Base-by-base conservation (phyloP, 768 basidiomycete species). In the Russula lepida region DNA sequence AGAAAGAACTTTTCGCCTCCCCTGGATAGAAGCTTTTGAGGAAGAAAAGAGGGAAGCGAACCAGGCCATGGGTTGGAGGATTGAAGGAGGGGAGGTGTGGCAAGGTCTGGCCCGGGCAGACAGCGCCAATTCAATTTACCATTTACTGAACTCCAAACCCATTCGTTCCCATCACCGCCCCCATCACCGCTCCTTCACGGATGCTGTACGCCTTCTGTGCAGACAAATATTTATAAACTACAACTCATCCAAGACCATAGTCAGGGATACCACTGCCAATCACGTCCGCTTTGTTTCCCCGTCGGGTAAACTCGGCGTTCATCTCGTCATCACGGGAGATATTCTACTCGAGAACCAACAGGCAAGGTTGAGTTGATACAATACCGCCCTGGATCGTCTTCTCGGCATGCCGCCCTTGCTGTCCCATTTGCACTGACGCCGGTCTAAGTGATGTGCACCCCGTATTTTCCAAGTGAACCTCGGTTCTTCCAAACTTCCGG, bases 11-110 rank as follows among this genome's bases (percentile, higher is more conserved):
- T 79, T 79, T 60, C 83, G 75, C 35, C 77, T 68, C 63, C 77
- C 78, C 68, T 80, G 78, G 27, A 77, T 70, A 52, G 72, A 72
- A 64, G 80, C 78, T 53, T 62, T 60, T 55, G 78, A 70, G 23
- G 78, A 70, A 23, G 80, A 77, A 73, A 90, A 89, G 58, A 88
- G 75, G 66, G 83, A 82, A 30, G 79, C 74, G 52, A 90, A 74
- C 88, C 88, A 90, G 74, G 84, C 83, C 88, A 90, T 90, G 59
- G 44, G 43, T 59, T 48, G 51, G 58, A 33, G 50, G 37, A 28
- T 35, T 25, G 63, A 44, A 28, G 61, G 47, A 23, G 52, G 41
- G n/a, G 47, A 17, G 39, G 47, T n/a, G 44, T n/a, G 28, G 43
- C 43, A 44, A 50, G 39, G 41, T 41, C n/a, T n/a, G 17, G 23